Base-by-base conservation (phyloP, 2,329 filamentous ascomycete genomes). In the Bisporella sp. region DNA sequence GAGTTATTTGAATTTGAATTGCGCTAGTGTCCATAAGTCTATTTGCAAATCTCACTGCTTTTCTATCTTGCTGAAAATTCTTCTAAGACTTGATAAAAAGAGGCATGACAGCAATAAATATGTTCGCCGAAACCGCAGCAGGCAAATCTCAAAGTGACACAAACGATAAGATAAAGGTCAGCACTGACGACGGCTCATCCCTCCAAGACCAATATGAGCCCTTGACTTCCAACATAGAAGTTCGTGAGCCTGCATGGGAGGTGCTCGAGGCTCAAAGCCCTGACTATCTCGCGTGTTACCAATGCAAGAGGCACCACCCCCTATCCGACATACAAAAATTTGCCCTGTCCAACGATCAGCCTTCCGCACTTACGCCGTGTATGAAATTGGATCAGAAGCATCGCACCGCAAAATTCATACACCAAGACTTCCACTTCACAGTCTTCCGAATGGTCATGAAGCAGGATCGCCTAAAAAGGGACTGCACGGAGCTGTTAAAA, bases 371-470 rank as follows among this genome's bases (percentile, higher is more conserved):
- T 28, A 28, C 30, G 11, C 28, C 29, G 21, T 40, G 47, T n/a
- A 42, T 21, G 11, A 37, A 49, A 8, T 11, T 47, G 32, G 39
- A 44, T 2, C 28, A 28, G n/a, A 40, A 31, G 28, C 8, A 28
- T 5, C 47, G 40, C n/a, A 46, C 45, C 5, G 46, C 39, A 32
- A 46, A 13, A 32, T 53, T 40, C 37, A 55, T 55, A n/a, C 53
- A 57, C 35, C 52, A 49, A 30, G 8, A 46, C 33, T 57, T 57
- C 39, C 31, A 47, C 35, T 47, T 51, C 13, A 49, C 44, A 1
- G 31, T 55, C 5, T 57, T 57, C 8, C 53, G 49, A 28, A 55
- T 57, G 49, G 35, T 51, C n/a, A 55, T 57, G 54, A 55, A 55
- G 41, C 54, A 46, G 21, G n/a, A 53, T 48, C 52, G 54, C 12